Percentiles rank a stretch among this genome's conserved stretches.
Conservation (phyloP, 1,284 basidiomycete species). For the Ceratobasidium sp. region DNA sequence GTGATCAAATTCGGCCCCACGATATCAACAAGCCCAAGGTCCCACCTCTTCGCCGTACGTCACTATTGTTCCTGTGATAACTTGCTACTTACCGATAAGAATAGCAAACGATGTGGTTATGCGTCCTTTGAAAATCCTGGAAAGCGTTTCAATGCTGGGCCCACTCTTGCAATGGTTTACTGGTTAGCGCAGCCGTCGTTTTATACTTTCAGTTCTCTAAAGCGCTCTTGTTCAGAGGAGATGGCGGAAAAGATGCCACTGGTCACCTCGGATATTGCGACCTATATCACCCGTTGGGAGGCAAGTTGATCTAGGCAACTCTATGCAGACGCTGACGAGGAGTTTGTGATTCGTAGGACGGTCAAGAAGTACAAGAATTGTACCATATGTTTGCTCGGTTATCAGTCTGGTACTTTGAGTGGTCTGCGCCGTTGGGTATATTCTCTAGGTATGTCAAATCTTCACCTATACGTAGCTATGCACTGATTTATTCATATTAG, state of each 20-base stretch:
- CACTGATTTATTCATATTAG: neutral
- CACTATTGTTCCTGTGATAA: neutral
- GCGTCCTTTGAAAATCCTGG: conserved; percentile 31
- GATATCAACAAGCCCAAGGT: conserved; percentile 36
- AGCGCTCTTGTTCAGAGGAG: conserved; percentile 64
- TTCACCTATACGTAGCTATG: conserved; percentile 27
- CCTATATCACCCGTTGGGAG: conserved; percentile 71
- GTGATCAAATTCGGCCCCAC: conserved; percentile 37
- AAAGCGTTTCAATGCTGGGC: conserved; percentile 41
- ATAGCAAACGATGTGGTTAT: conserved; percentile 33
- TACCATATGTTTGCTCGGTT: conserved; percentile 63
- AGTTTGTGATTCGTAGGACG: conserved; percentile 58
- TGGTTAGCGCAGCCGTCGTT: conserved; percentile 1
- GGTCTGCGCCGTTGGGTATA: conserved; percentile 77
- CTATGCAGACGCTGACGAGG: conserved; percentile 11
- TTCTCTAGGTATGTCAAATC: conserved; percentile 64
- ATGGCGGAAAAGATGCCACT: conserved; percentile 71
- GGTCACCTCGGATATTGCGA: conserved; percentile 70
- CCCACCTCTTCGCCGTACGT: conserved; percentile 23
- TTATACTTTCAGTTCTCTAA: neutral
- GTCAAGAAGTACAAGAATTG: conserved; percentile 64
- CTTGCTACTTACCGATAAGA: neutral
- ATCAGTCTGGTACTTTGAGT: conserved; percentile 65
- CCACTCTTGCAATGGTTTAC: conserved; percentile 48
- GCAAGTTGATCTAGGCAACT: conserved; percentile 57